Base-by-base conservation (phyloP, 2,329 filamentous ascomycete genomes). In the Myriangium duriaei region DNA sequence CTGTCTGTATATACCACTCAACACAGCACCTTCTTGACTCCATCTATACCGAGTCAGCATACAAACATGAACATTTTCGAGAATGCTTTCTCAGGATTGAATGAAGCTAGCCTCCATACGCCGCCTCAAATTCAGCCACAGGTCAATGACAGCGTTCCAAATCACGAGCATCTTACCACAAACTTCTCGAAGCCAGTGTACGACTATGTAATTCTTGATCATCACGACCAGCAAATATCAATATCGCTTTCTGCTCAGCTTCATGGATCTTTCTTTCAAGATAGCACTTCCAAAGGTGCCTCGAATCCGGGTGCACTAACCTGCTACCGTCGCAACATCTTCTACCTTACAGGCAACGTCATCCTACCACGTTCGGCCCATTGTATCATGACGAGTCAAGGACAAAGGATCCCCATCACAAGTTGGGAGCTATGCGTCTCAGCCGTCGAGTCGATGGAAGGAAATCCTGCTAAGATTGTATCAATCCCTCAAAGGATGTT, bases 111-210 rank as follows among this genome's bases (percentile, higher is more conserved):
- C n/a, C n/a, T n/a, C n/a, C n/a, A n/a, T n/a, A n/a, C n/a, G n/a
- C n/a, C n/a, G n/a, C n/a, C n/a, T n/a, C n/a, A n/a, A n/a, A n/a
- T n/a, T n/a, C n/a, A n/a, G n/a, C n/a, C n/a, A n/a, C n/a, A n/a
- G n/a, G n/a, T n/a, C n/a, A n/a, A n/a, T n/a, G n/a, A n/a, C n/a
- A n/a, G n/a, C n/a, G n/a, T n/a, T n/a, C n/a, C n/a, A n/a, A n/a
- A n/a, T n/a, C n/a, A n/a, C n/a, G n/a, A n/a, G n/a, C 72, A 78
- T n/a, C 7, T 26, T 26, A 7, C n/a, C 7, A 26, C 29, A 13
- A 39, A 11, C 18, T 21, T 30, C 14, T 30, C 34, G 18, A 37
- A 16, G 29, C 26, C 21, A 29, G 32, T 11, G 15, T 24, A 18
- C 30, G 21, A 39, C 28, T 16, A 10, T 32, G 24, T 12, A 31